A percentile compares a stretch with the other conserved stretches of the same genome.
Conservation (phyloP, 2,329 filamentous ascomycete genomes). For the Neofusicoccum sp. region DNA sequence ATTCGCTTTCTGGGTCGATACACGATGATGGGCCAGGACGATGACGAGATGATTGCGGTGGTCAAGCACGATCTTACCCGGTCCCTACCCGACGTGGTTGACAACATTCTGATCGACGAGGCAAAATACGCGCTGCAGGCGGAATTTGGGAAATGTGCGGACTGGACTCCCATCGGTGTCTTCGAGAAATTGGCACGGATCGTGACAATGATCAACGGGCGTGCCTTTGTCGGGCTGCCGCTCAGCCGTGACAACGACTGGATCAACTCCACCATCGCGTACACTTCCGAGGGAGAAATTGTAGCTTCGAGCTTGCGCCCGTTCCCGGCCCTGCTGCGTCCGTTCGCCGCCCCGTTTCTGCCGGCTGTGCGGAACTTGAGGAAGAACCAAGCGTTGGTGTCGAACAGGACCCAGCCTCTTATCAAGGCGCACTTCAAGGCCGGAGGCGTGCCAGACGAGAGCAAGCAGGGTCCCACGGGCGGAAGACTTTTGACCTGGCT, state of each 20-base stretch:
- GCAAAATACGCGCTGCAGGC: too few species aligned
- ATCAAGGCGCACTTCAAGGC: too few species aligned
- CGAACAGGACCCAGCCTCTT: too few species aligned
- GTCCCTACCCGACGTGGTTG: not conserved
- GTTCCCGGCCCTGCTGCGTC: not conserved
- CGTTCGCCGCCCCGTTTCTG: not conserved
- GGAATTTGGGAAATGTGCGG: too few species aligned
- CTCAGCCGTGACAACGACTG: conserved; percentile 46
- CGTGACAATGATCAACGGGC: conserved; percentile 47
- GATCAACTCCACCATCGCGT: conserved; percentile 47
- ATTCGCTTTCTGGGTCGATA: not conserved
- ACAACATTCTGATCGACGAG: too few species aligned
- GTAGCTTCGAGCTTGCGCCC: conserved; percentile 22
- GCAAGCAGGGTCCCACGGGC: too few species aligned
- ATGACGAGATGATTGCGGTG: not conserved
- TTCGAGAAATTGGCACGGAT: conserved; percentile 44
- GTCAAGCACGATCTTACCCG: not conserved
- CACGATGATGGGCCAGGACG: not conserved
- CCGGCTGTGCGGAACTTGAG: not conserved
- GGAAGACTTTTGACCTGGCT: too few species aligned
- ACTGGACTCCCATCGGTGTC: too few species aligned
- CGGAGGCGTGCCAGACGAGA: too few species aligned
- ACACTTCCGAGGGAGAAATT: conserved; percentile 43
- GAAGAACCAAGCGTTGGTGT: too few species aligned
- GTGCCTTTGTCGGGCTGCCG: conserved; percentile 48